A percentile compares a stretch with the other conserved stretches of the same genome.
Evolutionary conservation across 1,139 yeast species (phyloP).

Genomic region (Sugiyamaella xylanicola): DNA sequence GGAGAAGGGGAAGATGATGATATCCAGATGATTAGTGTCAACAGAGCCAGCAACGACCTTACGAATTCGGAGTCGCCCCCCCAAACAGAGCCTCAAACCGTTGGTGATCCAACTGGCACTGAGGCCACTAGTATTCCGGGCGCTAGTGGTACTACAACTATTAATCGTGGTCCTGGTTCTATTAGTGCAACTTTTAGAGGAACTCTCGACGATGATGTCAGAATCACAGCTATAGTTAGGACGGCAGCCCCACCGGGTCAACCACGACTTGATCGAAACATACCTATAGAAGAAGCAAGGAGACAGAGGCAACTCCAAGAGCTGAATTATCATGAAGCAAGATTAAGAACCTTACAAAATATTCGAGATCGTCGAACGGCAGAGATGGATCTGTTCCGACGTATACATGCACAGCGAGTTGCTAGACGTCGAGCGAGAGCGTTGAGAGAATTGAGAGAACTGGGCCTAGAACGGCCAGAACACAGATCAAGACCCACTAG

Average conservation of each 20-base stretch:
- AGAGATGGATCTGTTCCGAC: no score
- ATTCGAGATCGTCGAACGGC: neutral
- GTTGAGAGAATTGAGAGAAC: no score
- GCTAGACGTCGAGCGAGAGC: neutral
- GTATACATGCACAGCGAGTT: no score
- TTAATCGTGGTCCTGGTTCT: no score
- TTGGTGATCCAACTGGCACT: no score
- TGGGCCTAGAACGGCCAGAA: no score
- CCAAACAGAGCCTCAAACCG: no score
- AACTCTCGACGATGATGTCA: constrained; percentile 15
- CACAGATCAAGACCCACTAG: no score
- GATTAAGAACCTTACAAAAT: neutral
- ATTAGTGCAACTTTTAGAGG: no score
- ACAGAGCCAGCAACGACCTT: neutral
- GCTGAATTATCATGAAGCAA: neutral
- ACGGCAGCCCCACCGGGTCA: no score
- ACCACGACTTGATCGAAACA: neutral
- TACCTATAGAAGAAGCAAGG: neutral
- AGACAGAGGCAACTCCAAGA: constrained; percentile 1
- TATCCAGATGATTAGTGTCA: constrained; percentile 4
- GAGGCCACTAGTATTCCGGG: no score
- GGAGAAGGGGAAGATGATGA: neutral
- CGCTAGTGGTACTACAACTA: no score
- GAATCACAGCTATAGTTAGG: constrained; percentile 10
- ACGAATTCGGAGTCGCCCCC: neutral